Evolutionary conservation across 2,329 filamentous ascomycete species (phyloP).

Genomic region (Ilyonectria sp.): DNA sequence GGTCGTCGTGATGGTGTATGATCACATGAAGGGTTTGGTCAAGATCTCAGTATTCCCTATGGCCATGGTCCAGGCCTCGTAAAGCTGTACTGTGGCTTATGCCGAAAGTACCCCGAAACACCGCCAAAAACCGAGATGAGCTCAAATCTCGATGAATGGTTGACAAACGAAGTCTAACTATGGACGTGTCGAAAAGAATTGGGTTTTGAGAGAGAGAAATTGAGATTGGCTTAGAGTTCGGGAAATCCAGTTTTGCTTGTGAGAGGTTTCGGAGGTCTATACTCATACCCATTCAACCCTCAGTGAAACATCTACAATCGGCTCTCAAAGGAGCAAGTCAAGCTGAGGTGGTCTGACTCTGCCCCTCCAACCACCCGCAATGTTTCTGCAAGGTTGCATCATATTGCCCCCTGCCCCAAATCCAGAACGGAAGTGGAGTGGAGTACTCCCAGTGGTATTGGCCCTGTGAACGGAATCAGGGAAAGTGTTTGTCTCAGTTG

Average conservation of each 20-base stretch:
- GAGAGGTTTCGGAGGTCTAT: neutral
- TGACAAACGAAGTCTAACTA: neutral
- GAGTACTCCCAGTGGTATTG: neutral
- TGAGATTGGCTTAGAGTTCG: neutral
- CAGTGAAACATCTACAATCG: too few species aligned
- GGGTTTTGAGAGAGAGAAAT: neutral
- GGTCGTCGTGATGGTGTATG: neutral
- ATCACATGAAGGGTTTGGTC: neutral
- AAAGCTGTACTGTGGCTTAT: conserved; percentile 30
- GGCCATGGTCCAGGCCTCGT: neutral
- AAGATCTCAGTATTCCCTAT: neutral
- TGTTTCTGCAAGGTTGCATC: neutral
- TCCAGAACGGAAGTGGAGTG: neutral
- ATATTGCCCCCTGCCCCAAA: neutral
- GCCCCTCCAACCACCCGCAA: neutral
- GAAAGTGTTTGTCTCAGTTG: neutral
- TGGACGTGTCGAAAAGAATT: too few species aligned
- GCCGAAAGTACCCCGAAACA: conserved; percentile 46
- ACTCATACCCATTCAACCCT: neutral
- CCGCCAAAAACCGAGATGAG: conserved; percentile 36
- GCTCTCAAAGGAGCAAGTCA: neutral
- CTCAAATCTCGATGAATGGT: neutral
- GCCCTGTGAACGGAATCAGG: neutral
- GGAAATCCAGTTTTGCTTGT: neutral
- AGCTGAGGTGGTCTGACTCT: neutral